phyloP scores from a whole-genome alignment of 2,329 filamentous ascomycete species.

The Cladosporium sp. region DNA sequence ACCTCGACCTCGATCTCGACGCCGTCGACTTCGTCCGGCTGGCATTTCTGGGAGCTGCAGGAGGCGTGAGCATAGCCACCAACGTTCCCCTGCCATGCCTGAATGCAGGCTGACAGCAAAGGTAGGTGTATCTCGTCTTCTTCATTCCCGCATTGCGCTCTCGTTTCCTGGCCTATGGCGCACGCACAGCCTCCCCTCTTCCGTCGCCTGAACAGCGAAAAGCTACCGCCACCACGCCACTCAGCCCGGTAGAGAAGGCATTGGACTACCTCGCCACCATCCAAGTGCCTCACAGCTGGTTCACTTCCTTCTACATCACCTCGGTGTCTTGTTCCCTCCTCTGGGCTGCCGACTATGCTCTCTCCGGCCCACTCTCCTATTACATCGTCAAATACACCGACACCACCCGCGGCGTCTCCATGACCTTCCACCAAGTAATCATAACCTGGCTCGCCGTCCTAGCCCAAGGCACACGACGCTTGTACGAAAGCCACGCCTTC shows the following conservation, averaged over 20 bases:
- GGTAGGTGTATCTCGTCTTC: slow-evolving; percentile 49
- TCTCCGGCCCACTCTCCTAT: background rate
- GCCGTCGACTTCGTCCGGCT: slow-evolving; percentile 14
- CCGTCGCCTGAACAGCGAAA: slow-evolving; percentile 9
- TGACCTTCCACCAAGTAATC: slow-evolving; percentile 59
- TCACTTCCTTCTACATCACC: slow-evolving; percentile 78
- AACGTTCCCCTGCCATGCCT: background rate
- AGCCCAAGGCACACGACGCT: slow-evolving; percentile 67
- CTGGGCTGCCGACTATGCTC: slow-evolving; percentile 53
- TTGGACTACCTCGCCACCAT: slow-evolving; percentile 48
- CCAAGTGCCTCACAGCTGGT: slow-evolving; percentile 83
- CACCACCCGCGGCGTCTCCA: slow-evolving; percentile 32
- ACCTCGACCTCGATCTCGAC: slow-evolving; percentile 5
- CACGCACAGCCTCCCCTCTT: slow-evolving; percentile 39
- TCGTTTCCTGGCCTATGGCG: slow-evolving; percentile 59
- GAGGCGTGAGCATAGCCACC: slow-evolving; percentile 10
- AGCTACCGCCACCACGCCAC: background rate
- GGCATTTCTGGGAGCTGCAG: slow-evolving; percentile 14
- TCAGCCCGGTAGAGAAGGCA: slow-evolving; percentile 1
- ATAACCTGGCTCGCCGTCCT: slow-evolving; percentile 70
- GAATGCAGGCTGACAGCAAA: slow-evolving; percentile 9
- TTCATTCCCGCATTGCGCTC: slow-evolving; percentile 46
- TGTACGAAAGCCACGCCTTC: slow-evolving; percentile 69
- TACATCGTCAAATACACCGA: background rate
- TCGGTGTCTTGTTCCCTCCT: slow-evolving; percentile 67